A percentile compares a stretch with the other conserved stretches of the same genome.
These are phyloP conservation scores for Bruguiera sexangula DNA, from an alignment of 345 rosid species.

Conservation along the genomic window DNA sequence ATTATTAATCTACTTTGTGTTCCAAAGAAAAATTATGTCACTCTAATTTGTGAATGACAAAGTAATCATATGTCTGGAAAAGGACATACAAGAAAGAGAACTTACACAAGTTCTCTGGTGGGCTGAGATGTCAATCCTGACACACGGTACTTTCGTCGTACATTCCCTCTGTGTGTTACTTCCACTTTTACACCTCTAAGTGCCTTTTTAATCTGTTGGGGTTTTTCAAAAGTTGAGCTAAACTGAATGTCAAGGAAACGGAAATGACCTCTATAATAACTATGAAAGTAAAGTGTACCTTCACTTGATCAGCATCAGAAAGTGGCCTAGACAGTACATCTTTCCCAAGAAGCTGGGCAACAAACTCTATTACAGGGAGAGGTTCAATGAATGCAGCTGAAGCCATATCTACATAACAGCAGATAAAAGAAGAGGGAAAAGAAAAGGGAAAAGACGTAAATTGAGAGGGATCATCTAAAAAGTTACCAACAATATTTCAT, in stretches of 20 bases:
- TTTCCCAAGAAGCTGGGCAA: conserved; percentile 85
- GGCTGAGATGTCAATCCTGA: conserved; percentile 97
- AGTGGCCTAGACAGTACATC: conserved; percentile 71
- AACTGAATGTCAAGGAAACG: conserved; percentile 8
- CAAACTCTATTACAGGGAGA: conserved; percentile 92
- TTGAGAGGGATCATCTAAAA: conserved; percentile 3
- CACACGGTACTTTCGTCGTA: conserved; percentile 96
- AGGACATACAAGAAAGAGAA: conserved; percentile 3
- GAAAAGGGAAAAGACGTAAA: background rate
- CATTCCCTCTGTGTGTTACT: conserved; percentile 88
- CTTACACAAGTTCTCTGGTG: conserved; percentile 91
- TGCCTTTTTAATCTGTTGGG: conserved; percentile 73
- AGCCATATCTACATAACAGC: conserved; percentile 67
- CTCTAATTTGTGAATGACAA: too few relatives aligned
- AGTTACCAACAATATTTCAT: background rate
- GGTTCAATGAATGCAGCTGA: conserved; percentile 98
- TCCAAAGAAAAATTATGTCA: too few relatives aligned
- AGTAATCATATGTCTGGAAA: too few relatives aligned
- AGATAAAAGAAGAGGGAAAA: background rate
- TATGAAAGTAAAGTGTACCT: conserved; percentile 42
- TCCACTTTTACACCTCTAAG: conserved; percentile 98
- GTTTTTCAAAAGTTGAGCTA: conserved; percentile 1
- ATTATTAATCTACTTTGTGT: too few relatives aligned
- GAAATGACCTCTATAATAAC: conserved; percentile 1
- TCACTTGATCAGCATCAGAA: conserved; percentile 90